Percentiles rank a stretch among this genome's conserved stretches.
Evolutionary conservation across 2,329 filamentous ascomycete genomes (phyloP).

Genomic region (Ceratocystis cacaofunesta): DNA sequence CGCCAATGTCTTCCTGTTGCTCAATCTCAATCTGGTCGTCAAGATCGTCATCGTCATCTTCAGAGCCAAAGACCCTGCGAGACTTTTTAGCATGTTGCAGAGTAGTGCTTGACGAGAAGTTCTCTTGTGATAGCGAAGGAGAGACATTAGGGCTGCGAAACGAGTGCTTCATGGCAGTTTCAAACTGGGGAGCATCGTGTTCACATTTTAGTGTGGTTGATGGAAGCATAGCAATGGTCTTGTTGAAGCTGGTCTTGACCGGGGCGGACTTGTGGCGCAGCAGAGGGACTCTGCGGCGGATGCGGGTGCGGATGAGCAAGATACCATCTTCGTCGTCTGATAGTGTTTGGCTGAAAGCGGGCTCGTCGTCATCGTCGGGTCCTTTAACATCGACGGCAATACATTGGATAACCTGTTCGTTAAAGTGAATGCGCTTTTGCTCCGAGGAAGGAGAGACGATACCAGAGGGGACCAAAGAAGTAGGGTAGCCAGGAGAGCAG

Average conservation of each 20-base stretch:
- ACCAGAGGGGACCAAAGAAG: slow-evolving; percentile 59
- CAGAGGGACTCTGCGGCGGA: slow-evolving; percentile 38
- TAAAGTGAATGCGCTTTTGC: slow-evolving; percentile 85
- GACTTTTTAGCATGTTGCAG: slow-evolving; percentile 43
- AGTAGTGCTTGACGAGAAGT: slow-evolving; percentile 49
- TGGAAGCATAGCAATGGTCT: slow-evolving; percentile 76
- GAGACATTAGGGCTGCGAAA: slow-evolving; percentile 41
- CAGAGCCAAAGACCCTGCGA: slow-evolving; percentile 46
- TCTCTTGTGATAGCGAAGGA: slow-evolving; percentile 59
- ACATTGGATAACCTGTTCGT: slow-evolving; percentile 88
- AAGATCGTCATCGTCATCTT: slow-evolving; percentile 41
- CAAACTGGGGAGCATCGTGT: slow-evolving; percentile 57
- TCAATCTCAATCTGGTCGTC: slow-evolving; percentile 32
- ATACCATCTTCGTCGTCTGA: slow-evolving; percentile 55
- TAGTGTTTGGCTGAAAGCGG: neutral
- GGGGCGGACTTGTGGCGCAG: slow-evolving; percentile 29
- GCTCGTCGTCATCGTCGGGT: slow-evolving; percentile 44
- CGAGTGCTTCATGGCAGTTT: slow-evolving; percentile 47
- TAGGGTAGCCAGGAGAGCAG: neutral
- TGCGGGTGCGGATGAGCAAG: slow-evolving; percentile 55
- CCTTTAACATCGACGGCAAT: slow-evolving; percentile 84
- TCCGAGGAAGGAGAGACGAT: slow-evolving; percentile 46
- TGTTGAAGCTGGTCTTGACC: slow-evolving; percentile 43
- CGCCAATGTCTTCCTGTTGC: slow-evolving; percentile 12
- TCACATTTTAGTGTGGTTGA: slow-evolving; percentile 78